A percentile compares a stretch with the other conserved stretches of the same genome.
Evolutionary conservation across 768 basidiomycete genomes (phyloP).

Genomic region (Lactarius sanguifluus): DNA sequence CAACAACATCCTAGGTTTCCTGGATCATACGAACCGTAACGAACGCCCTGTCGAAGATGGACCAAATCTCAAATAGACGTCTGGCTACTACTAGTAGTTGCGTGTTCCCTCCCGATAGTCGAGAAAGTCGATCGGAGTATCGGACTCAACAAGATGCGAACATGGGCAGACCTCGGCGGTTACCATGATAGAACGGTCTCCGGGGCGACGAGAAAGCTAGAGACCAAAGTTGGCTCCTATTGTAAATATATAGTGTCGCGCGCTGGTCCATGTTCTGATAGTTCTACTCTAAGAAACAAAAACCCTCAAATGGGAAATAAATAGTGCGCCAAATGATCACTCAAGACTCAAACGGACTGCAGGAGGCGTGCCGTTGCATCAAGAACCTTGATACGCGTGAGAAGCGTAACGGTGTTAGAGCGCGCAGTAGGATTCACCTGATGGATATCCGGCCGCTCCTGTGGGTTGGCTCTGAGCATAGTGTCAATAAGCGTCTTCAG

Average conservation of each 20-base stretch:
- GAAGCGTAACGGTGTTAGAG: constrained; percentile 11
- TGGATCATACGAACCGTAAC: too few species aligned
- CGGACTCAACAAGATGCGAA: background rate
- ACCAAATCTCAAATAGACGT: background rate
- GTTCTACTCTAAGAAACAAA: constrained; percentile 10
- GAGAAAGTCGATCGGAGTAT: background rate
- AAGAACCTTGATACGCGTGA: constrained; percentile 51
- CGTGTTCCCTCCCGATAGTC: background rate
- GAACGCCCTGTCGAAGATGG: background rate
- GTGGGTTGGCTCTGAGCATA: constrained; percentile 82
- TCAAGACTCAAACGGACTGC: constrained; percentile 5
- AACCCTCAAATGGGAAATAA: constrained; percentile 3
- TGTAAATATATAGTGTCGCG: background rate
- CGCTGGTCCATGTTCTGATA: background rate
- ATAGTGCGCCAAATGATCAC: background rate
- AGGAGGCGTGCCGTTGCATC: constrained; percentile 40
- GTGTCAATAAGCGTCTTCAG: constrained; percentile 78
- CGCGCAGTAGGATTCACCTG: constrained; percentile 50
- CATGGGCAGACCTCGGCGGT: background rate
- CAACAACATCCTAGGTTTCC: background rate
- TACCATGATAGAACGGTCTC: background rate
- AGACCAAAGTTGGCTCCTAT: background rate
- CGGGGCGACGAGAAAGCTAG: background rate
- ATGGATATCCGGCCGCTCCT: constrained; percentile 82
- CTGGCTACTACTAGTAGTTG: background rate